Conservation (phyloP, 192 early-diverging fungal genomes). For the Dimargaris cristalligena region DNA sequence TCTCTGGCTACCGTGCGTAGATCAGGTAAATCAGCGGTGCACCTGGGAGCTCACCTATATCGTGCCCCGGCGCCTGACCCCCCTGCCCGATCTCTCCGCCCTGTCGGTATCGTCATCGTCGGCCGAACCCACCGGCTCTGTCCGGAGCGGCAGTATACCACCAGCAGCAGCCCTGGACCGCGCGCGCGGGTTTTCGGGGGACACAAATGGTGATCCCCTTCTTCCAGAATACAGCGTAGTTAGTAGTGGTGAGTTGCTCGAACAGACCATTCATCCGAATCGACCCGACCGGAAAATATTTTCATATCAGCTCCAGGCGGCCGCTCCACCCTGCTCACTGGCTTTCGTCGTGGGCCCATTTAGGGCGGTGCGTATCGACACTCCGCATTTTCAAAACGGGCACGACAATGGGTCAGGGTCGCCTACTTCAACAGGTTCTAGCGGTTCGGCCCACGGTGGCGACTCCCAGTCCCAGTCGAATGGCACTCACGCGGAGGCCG, state of each 20-base stretch:
- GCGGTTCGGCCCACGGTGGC: not conserved
- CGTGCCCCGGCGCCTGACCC: constrained; percentile 30
- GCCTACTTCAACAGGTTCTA: too few species aligned
- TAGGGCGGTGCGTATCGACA: constrained; percentile 21
- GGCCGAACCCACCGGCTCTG: too few species aligned
- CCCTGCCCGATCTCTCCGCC: constrained; percentile 12
- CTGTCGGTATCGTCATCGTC: too few species aligned
- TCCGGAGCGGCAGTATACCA: too few species aligned
- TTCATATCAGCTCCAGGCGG: constrained; percentile 46
- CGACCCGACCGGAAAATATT: constrained; percentile 40
- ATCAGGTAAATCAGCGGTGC: constrained; percentile 39
- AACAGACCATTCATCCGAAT: constrained; percentile 42
- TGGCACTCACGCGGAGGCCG: not conserved
- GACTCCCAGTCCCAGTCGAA: not conserved
- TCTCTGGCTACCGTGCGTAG: constrained; percentile 65
- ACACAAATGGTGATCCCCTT: too few species aligned
- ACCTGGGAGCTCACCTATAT: constrained; percentile 71
- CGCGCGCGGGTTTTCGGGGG: too few species aligned
- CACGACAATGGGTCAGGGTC: too few species aligned
- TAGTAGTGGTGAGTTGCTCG: constrained; percentile 50
- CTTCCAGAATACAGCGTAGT: constrained; percentile 35
- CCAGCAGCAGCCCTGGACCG: too few species aligned
- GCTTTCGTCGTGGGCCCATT: constrained; percentile 59
- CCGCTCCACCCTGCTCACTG: constrained; percentile 50
- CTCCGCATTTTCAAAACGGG: constrained; percentile 16